phyloP scores from a whole-genome alignment of 441 rosid genomes.

The Rhodomyrtus psidioides region DNA sequence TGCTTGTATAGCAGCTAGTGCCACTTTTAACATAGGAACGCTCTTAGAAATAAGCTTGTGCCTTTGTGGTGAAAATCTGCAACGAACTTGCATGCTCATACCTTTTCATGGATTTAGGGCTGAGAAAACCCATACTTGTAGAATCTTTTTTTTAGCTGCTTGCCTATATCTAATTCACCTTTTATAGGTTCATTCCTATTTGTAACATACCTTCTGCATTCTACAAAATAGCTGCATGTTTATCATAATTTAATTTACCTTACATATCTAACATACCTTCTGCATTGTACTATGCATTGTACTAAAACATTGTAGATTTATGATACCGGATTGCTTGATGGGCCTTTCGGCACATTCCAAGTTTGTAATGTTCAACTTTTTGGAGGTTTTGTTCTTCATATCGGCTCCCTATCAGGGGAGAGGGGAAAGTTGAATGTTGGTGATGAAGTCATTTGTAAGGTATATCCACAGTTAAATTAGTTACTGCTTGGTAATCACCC shows the following conservation, averaged over 20 bases:
- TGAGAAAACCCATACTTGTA: background rate
- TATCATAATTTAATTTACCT: background rate
- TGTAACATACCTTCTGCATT: background rate
- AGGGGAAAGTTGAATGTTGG: constrained; percentile 48
- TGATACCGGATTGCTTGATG: constrained; percentile 76
- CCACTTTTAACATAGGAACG: background rate
- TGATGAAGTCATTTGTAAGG: constrained; percentile 81
- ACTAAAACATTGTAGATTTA: constrained; percentile 49
- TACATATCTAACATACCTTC: background rate
- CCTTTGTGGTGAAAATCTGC: background rate
- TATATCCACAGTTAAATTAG: constrained; percentile 6
- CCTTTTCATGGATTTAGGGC: background rate
- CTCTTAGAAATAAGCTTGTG: background rate
- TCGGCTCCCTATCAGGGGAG: constrained; percentile 51
- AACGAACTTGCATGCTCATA: background rate
- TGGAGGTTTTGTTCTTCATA: constrained; percentile 93
- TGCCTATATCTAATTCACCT: background rate
- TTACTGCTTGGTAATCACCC: background rate
- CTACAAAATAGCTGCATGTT: background rate
- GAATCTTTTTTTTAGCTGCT: background rate
- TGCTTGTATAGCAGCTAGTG: background rate
- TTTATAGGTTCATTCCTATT: background rate
- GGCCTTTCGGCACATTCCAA: constrained; percentile 69
- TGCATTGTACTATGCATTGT: constrained; percentile 2
- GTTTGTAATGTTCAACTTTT: constrained; percentile 83